Conservation (phyloP, 352 stramenopile species). For the Phytophthora constricta region DNA sequence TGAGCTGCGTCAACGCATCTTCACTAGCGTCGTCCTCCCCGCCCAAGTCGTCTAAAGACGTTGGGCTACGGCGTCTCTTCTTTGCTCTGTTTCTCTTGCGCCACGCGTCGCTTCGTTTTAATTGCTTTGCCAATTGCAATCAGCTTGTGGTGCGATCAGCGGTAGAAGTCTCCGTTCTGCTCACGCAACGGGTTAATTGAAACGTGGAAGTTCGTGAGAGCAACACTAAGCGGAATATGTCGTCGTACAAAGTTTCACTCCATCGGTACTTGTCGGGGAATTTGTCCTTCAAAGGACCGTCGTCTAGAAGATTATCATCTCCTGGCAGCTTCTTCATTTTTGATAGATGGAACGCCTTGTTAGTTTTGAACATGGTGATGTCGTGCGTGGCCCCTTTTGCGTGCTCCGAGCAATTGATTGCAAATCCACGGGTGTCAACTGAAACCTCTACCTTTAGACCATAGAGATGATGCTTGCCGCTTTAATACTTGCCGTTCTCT, state of each 20-base stretch:
- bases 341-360: constrained; percentile 2
- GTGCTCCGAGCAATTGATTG: constrained; percentile 9
- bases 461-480: no score
- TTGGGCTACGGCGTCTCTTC: neutral
- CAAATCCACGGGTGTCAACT: constrained; percentile 2
- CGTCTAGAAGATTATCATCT: neutral
- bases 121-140: constrained; percentile 7
- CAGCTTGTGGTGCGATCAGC: neutral
- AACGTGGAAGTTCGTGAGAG: constrained; percentile 1
- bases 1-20: no score
- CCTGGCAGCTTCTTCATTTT: neutral
- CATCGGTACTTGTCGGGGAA: neutral
- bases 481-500: no score
- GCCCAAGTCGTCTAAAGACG: neutral
- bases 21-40: neutral
- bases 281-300: neutral
- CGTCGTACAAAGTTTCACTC: constrained; percentile 4
- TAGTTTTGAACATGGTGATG: constrained; percentile 12
- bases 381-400: constrained; percentile 11
- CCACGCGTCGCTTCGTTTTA: constrained; percentile 4
- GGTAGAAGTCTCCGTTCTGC: constrained; percentile 8
- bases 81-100: constrained; percentile 5
- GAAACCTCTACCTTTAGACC: constrained; percentile 11
- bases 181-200: neutral
- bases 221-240: constrained; percentile 7